Evolutionary conservation across 2,329 filamentous ascomycete genomes (phyloP), one percentile per base, ranked within the genome.

Genomic region (Scedosporium apiospermum): DNA sequence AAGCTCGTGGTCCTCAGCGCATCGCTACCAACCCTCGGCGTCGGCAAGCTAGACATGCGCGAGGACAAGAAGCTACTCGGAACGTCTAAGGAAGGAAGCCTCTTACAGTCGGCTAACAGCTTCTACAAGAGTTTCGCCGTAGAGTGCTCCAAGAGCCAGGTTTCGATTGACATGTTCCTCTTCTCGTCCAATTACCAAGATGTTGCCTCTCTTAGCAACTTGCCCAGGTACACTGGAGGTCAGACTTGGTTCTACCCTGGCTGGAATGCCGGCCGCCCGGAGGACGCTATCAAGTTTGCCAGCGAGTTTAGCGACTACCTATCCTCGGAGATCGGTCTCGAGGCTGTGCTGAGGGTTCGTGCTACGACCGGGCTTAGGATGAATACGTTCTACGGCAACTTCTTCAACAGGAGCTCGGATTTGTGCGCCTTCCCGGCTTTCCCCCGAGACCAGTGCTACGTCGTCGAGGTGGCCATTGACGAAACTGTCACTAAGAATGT

Each of bases 101-200:
- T 99, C 38, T 79, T 99, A 61, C 93, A 98, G 74, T 97, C 95
- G 0, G 90, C 86, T 49, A 97, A 92, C 78, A 92, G 90, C 71
- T 99, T 98, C 76, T 99, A 98, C 83, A 99, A 99, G 82, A 96
- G 91, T 70, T 99, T 99, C 71, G 95, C 95, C 0, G 95, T 99
- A 3, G 95, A 99, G 73, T 99, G 95, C 76, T 97, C 93, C 44
- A 99, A 99, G 80, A 96, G 96, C 68, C 95, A 99, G 75, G 95
- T 99, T 30, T 98, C 93, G 0, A 92, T 99, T 68, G 93, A 97
- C 74, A 97, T 97, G 93, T 97, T 97, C 80, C 80, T 97, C 60
- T 97, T 96, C 78, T 95, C 91, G 3, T 93, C 91, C 16, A 90
- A 95, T 72, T 97, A 99, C 74, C 95, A 98, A 76, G 95, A 99